Conservation (phyloP, 106 monocot genomes). For the Ottelia alismoides region DNA sequence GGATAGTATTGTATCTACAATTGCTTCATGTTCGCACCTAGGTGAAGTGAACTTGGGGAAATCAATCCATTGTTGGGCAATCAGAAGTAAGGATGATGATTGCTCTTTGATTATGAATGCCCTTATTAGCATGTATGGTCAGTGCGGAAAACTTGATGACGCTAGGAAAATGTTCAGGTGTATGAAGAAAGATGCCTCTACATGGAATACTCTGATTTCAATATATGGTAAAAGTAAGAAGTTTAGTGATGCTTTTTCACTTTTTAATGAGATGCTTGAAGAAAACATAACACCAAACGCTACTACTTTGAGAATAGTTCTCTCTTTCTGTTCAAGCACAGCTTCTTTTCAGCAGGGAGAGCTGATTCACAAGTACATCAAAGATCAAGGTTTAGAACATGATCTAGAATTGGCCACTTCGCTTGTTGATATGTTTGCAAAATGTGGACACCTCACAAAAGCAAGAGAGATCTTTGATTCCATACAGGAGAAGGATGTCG, state of each 20-base stretch:
- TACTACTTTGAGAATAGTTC: conserved; percentile 32
- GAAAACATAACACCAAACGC: conserved; percentile 32
- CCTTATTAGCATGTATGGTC: conserved; percentile 48
- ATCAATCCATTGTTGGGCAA: conserved; percentile 38
- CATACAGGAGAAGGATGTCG: conserved; percentile 44
- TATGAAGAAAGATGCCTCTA: conserved; percentile 29
- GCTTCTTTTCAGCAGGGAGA: conserved; percentile 39
- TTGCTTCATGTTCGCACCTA: conserved; percentile 42
- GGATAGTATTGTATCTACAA: conserved; percentile 27
- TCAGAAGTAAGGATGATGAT: conserved; percentile 21
- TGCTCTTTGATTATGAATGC: conserved; percentile 32
- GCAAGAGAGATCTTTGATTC: conserved; percentile 52
- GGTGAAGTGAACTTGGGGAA: conserved; percentile 26
- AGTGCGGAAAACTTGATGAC: conserved; percentile 22
- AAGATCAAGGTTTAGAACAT: conserved; percentile 23
- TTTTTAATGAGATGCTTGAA: conserved; percentile 50
- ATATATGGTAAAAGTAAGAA: conserved; percentile 23
- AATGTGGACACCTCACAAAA: conserved; percentile 44
- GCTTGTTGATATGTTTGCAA: conserved; percentile 69
- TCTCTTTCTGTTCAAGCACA: conserved; percentile 54
- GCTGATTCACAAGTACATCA: conserved; percentile 35
- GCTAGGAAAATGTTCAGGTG: conserved; percentile 31
- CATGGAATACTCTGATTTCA: too few species aligned
- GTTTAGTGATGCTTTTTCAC: conserved; percentile 28
- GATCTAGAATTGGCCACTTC: conserved; percentile 32